phyloP scores from a whole-genome alignment of 2,329 filamentous ascomycete genomes.

The Beauveria caledonica region DNA sequence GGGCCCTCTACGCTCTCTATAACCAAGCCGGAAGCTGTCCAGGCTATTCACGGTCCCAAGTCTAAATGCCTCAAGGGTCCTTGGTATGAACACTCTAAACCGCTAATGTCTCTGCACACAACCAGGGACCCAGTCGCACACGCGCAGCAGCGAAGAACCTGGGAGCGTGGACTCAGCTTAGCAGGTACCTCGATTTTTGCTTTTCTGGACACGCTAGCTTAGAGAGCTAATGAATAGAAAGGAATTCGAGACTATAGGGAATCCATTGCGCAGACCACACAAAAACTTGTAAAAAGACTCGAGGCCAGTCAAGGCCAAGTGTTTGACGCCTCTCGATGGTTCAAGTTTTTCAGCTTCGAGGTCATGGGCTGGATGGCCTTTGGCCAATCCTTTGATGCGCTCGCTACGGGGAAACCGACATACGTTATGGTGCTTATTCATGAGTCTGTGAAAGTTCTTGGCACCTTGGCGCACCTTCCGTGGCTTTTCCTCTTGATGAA shows the following conservation, averaged over 20 bases:
- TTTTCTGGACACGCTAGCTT: no score
- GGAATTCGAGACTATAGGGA: background rate
- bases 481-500: background rate
- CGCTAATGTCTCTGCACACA: conserved; percentile 22
- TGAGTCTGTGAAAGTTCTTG: conserved; percentile 16
- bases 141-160: conserved; percentile 23
- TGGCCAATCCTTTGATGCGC: conserved; percentile 27
- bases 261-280: conserved; percentile 14
- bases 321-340: conserved; percentile 24
- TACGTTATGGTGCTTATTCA: conserved; percentile 18
- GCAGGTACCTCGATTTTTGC: conserved; percentile 16
- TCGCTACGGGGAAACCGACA: conserved; percentile 13
- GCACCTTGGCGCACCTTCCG: background rate
- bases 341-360: conserved; percentile 30
- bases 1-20: conserved; percentile 26
- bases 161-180: conserved; percentile 24
- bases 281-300: conserved; percentile 18
- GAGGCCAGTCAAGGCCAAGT: conserved; percentile 15
- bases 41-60: conserved; percentile 20
- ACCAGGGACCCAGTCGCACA: conserved; percentile 24
- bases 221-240: background rate
- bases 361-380: conserved; percentile 35
- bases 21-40: conserved; percentile 20
- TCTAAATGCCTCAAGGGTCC: conserved; percentile 24
- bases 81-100: conserved; percentile 25